Base-by-base conservation (phyloP, 371 early-diverging fungal species). In the Circinella umbellata region DNA sequence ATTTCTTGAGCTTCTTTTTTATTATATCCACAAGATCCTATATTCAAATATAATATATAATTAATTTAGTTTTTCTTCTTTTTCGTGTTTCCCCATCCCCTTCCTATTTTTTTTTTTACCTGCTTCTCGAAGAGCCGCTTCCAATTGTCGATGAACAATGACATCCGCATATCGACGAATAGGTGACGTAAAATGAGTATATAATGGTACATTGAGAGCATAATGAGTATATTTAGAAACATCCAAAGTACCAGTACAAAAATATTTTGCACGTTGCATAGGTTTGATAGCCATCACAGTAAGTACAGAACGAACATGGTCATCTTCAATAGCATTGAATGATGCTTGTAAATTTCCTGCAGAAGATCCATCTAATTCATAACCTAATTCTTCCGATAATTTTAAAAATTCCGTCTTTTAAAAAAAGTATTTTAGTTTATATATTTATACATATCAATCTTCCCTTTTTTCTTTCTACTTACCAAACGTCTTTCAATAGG, bases 101-200 rank as follows among this genome's bases (percentile, higher is more conserved):
- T n/a, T n/a, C n/a, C n/a, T n/a, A n/a, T n/a, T n/a, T n/a, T n/a
- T n/a, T n/a, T n/a, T n/a, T n/a, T n/a, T n/a, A n/a, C n/a, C 67
- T 68, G 75, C 72, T 11, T 64, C 61, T 6, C 37, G 27, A n/a
- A 90, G 68, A 1, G 88, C 83, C 13, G 85, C 80, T 34, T 84
- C 81, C 15, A 96, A 77, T 76, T 89, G 88, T n/a, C 99, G 94
- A 75, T 99, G 99, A 5, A 99, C 99, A 73, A 99, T 83, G 62
- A 99, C 85, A 87, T 99, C 99, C 57, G 99, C 94, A 80, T 98
- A 99, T 48, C 99, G 91, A 61, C 99, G 93, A 72, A 99, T 99
- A 4, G 99, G 99, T 4, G 99, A 98, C 2, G 99, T 98, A 73
- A 98, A 98, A 75, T 98, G 99, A 27, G 99, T 98, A 84, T 98